Evolutionary conservation across 1,284 basidiomycete genomes (phyloP), one percentile per base, ranked within the genome.

Genomic region (Ganoderma multipileum): DNA sequence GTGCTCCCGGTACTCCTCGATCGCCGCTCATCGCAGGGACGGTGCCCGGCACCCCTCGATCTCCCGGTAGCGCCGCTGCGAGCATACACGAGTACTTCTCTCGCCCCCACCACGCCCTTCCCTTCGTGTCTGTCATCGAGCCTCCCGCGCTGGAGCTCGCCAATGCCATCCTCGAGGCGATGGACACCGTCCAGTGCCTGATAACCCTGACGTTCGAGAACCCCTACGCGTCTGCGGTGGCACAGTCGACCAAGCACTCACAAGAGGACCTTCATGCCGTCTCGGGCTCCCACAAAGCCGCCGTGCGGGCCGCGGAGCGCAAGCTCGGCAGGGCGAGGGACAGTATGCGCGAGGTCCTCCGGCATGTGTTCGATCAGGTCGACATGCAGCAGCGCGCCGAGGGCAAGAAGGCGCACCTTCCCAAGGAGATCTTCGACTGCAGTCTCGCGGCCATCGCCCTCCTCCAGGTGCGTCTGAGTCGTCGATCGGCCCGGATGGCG

Each of bases 361-460:
- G 72, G 62, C 68, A 71, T 30, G 73, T 82, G 4, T 83, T 81
- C 67, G 77, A 81, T 62, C 77, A 77, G 33, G 72, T 79, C 42
- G 76, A 82, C 41, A 72, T 77, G 57, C 74, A 77, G 44, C 75
- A 79, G 68, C 74, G 73, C 9, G 68, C 68, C n/a, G 72, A 73
- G 39, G 73, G 76, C 26, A 76, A 62, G 41, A 67, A 72, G n/a
- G 69, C 75, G 7, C 72, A 76, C 33, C 67, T 81, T 20, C 77
- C 79, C 1, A 74, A 73, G 42, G 79, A 82, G 60, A 75, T 80
- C 1, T 79, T 79, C 44, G 80, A 83, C 61, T 74, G 82, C 44
- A 84, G 81, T 70, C 76, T 84, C 16, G 82, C 83, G 47, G 80
- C 83, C 69, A 83, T 84, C 42, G 84, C 84, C 0, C 73, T 86